Conservation (phyloP, 352 stramenopile species). For the Phytophthora lateralis region DNA sequence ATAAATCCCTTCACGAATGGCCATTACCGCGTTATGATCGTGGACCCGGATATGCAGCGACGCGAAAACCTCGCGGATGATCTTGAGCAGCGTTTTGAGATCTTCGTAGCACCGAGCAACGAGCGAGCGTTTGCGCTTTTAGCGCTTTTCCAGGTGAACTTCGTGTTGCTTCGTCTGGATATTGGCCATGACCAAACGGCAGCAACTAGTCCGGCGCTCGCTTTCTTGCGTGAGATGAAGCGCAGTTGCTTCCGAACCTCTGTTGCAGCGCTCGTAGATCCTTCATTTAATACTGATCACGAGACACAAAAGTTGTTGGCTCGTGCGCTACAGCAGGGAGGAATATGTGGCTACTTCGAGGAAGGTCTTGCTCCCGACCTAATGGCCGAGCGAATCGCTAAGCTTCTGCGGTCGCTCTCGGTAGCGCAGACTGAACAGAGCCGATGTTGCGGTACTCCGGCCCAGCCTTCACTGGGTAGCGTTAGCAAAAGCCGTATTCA, state of each 20-base stretch:
- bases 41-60: slow-evolving; percentile 67
- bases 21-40: slow-evolving; percentile 71
- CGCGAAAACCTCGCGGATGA: slow-evolving; percentile 67
- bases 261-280: slow-evolving; percentile 50
- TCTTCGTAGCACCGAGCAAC: slow-evolving; percentile 67
- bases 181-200: slow-evolving; percentile 65
- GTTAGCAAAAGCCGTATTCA: slow-evolving; percentile 8
- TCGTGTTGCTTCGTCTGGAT: slow-evolving; percentile 56
- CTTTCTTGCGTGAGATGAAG: slow-evolving; percentile 67
- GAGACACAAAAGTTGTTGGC: slow-evolving; percentile 58
- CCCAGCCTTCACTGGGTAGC: slow-evolving; percentile 9
- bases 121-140: slow-evolving; percentile 65
- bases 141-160: slow-evolving; percentile 68
- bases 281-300: slow-evolving; percentile 17
- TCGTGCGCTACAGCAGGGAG: slow-evolving; percentile 54
- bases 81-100: slow-evolving; percentile 70
- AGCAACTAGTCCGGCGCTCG: slow-evolving; percentile 51
- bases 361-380: slow-evolving; percentile 38
- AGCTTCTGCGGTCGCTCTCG: slow-evolving; percentile 61
- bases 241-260: slow-evolving; percentile 55
- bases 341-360: slow-evolving; percentile 69
- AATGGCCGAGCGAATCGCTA: slow-evolving; percentile 51
- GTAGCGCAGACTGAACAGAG: slow-evolving; percentile 57
- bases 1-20: slow-evolving; percentile 57
- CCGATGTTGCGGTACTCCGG: slow-evolving; percentile 45